These are phyloP conservation scores for Alternaria sp. DNA, from an alignment of 2,329 filamentous ascomycete species.

Conservation along the genomic window DNA sequence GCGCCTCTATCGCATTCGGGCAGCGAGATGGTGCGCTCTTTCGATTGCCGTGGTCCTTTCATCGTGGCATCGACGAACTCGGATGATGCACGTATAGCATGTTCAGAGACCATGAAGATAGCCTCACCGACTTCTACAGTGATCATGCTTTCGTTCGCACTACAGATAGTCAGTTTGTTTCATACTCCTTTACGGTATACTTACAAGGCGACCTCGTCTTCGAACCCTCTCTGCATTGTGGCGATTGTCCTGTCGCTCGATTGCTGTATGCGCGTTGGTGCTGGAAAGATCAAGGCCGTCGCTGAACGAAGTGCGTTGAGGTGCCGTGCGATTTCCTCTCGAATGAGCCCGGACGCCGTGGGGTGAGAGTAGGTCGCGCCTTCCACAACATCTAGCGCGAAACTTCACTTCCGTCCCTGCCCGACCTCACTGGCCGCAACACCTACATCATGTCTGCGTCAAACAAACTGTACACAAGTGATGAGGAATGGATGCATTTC, in stretches of 20 bases:
- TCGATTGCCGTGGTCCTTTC: neutral
- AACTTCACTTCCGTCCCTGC: too few relatives aligned
- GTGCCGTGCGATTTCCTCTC: too few relatives aligned
- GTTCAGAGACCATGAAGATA: too few relatives aligned
- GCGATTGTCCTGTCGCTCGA: neutral
- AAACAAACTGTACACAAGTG: neutral
- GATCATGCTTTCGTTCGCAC: neutral
- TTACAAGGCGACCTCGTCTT: too few relatives aligned
- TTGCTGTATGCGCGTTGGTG: neutral
- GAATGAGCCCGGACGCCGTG: too few relatives aligned
- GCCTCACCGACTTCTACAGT: too few relatives aligned
- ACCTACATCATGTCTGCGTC: too few relatives aligned
- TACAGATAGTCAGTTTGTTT: neutral
- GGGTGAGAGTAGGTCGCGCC: too few relatives aligned
- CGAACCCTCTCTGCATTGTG: too few relatives aligned
- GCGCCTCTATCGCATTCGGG: neutral
- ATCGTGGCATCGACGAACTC: neutral
- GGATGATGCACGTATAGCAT: neutral
- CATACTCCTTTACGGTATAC: fast-evolving
- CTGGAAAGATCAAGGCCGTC: neutral
- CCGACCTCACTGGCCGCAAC: too few relatives aligned
- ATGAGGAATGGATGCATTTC: neutral
- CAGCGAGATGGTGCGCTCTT: neutral
- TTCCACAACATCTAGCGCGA: too few relatives aligned
- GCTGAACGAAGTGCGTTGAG: too few relatives aligned